Percentiles rank a stretch among this genome's conserved stretches.
phyloP scores from a whole-genome alignment of 1,284 basidiomycete genomes.

The Sporisorium sorghi region DNA sequence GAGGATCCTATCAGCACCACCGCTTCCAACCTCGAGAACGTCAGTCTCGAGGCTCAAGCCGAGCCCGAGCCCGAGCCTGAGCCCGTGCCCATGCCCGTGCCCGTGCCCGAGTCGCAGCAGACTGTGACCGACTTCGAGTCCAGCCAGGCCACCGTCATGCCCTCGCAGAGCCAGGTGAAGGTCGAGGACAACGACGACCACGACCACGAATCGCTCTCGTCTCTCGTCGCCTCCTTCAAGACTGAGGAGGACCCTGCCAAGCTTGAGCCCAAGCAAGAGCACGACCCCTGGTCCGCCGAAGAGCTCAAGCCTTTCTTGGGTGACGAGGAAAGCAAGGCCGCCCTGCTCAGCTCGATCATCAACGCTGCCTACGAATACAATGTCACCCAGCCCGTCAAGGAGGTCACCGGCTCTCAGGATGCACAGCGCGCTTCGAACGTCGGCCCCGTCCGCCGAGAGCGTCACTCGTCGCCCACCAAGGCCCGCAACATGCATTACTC shows the following conservation, averaged over 20 bases:
- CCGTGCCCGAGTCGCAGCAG: conserved; percentile 33
- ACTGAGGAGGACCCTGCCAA: conserved; percentile 16
- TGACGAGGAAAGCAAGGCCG: conserved; percentile 29
- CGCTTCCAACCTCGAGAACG: conserved; percentile 34
- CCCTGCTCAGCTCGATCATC: conserved; percentile 34
- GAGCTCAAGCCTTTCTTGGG: conserved; percentile 41
- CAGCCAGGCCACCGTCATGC: conserved; percentile 44
- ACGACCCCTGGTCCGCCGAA: conserved; percentile 20
- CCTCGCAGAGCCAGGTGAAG: conserved; percentile 34
- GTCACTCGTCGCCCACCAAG: conserved; percentile 40
- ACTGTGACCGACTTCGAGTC: conserved; percentile 19
- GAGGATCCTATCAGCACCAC: conserved; percentile 22
- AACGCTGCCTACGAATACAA: conserved; percentile 24
- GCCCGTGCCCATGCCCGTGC: no score
- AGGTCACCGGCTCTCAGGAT: conserved; percentile 2
- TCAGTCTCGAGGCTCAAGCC: conserved; percentile 46
- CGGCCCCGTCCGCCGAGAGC: conserved; percentile 43
- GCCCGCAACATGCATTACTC: background rate
- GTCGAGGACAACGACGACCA: conserved; percentile 30
- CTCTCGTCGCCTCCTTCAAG: conserved; percentile 42
- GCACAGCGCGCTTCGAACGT: conserved; percentile 26
- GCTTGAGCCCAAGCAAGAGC: conserved; percentile 24
- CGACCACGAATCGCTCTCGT: conserved; percentile 12
- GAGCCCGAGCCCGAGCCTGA: background rate
- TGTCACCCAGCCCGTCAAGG: conserved; percentile 21